Evolutionary conservation across 23 red algal genomes (phyloP), one percentile per base, ranked within the genome.

Genomic region (Gracilariopsis chorda): DNA sequence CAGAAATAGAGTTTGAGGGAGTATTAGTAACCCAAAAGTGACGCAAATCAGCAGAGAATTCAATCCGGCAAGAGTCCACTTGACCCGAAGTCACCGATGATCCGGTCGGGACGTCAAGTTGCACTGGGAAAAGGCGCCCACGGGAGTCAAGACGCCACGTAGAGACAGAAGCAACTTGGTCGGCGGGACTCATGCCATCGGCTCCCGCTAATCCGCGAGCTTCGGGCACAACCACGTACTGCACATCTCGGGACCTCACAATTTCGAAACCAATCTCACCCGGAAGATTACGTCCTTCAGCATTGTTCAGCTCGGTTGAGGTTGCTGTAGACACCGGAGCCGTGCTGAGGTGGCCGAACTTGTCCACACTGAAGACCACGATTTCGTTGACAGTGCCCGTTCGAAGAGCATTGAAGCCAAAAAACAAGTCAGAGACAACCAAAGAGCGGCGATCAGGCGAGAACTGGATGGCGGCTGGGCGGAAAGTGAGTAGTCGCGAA

Each of bases 1-100:
- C 53, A 59, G 48, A 59, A 36, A 82, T 16, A 9, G 78, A 41
- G 37, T 27, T 30, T 7, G 78, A 82, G 20, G 11, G 10, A 32
- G 78, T 82, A 62, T 82, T 82, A 35, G 78, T 16, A 62, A 62
- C 41, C 78, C 78, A 82, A 42, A 82, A 82, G 10, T 24, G 33
- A 42, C 33, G 3, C 27, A 56, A 30, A 42, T 82, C 53, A 49
- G 49, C 36, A 20, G 78, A 59, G 43, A 82, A 58, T 27, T 62
- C 51, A 36, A 82, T 49, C 78, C 78, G 59, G 78, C 78, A 82
- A 43, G 78, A 17, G 19, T 45, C 48, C 4, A 17, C 19, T 49
- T 82, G 78, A 27, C 78, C 78, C 0, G 5, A 6, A 32, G 48
- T 82, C 40, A 82, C 0, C 12, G 78, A 82, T 6, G 27, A 11